Percentiles rank a stretch among this genome's conserved stretches.
Evolutionary conservation across 2,329 filamentous ascomycete genomes (phyloP).

Genomic region (Xylaria sp.): DNA sequence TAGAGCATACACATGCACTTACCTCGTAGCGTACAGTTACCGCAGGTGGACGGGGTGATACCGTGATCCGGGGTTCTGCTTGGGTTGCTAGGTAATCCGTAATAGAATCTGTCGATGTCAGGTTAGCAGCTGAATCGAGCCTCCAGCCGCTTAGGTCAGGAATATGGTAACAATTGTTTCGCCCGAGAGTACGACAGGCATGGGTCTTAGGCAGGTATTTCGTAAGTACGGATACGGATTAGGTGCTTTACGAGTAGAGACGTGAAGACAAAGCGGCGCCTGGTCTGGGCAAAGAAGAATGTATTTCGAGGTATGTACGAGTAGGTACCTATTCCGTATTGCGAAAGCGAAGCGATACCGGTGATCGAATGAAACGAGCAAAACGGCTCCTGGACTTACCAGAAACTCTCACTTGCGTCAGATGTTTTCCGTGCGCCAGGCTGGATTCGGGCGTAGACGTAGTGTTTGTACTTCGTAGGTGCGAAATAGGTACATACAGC

Average conservation of each 20-base stretch:
- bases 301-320: no score
- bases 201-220: background rate
- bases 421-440: background rate
- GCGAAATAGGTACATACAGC: no score
- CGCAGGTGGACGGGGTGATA: background rate
- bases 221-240: background rate
- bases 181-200: background rate
- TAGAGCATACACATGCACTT: background rate
- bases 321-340: background rate
- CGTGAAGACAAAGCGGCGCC: background rate
- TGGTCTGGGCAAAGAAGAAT: background rate
- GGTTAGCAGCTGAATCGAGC: slow-evolving; percentile 7
- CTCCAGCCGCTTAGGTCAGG: background rate
- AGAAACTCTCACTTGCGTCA: background rate
- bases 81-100: background rate
- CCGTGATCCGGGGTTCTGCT: background rate
- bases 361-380: background rate
- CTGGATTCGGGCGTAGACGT: background rate
- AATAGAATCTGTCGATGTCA: slow-evolving; percentile 4
- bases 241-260: background rate
- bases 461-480: background rate
- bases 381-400: slow-evolving; percentile 1
- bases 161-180: background rate
- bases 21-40: background rate
- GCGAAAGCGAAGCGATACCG: background rate